Evolutionary conservation across 371 early-diverging fungal genomes (phyloP), one percentile per base, ranked within the genome.

Genomic region (Mucor circinelloides): DNA sequence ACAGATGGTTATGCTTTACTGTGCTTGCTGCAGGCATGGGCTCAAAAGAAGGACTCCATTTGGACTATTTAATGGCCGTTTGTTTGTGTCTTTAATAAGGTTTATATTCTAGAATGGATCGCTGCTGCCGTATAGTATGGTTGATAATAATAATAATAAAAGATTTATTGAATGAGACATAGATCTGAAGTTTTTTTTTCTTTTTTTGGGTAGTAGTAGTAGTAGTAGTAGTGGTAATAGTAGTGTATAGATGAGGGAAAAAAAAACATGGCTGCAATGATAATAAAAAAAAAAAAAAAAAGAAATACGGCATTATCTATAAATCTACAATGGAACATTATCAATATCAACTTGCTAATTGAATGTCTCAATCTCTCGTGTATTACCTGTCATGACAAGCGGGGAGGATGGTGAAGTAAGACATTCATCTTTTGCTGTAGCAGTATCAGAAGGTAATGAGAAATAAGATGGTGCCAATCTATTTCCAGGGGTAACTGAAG

Each of bases 1-100:
- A 58, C 69, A 1, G 81, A 81, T 54, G 76, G 76, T 15, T 81
- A 73, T 70, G 72, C 73, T n/a, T 73, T 77, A 54, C 59, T 77
- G 0, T 72, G 69, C 56, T 31, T 81, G 38, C 54, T 77, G 23
- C 66, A 76, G 59, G 60, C 69, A 17, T 77, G 76, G 77, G 73
- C 75, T 2, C 46, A 48, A 15, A 60, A 64, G 30, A 60, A 63
- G 6, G 62, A 71, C 12, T 69, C 78, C 10, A 34, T 73, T 12
- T 79, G 76, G 79, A 21, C 31, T 25, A 56, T 68, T 21, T 31
- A 60, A 50, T 42, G 64, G 28, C 25, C 56, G 34, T 56, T 61
- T 48, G 31, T 61, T 60, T 60, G 27, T 46, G 44, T 31, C 23
- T 38, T 50, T 50, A 30, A 50, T 50, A 48, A 61, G 50, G 50